phyloP scores from a whole-genome alignment of 108 stramenopile genomes.

The Fistulifera solaris region DNA sequence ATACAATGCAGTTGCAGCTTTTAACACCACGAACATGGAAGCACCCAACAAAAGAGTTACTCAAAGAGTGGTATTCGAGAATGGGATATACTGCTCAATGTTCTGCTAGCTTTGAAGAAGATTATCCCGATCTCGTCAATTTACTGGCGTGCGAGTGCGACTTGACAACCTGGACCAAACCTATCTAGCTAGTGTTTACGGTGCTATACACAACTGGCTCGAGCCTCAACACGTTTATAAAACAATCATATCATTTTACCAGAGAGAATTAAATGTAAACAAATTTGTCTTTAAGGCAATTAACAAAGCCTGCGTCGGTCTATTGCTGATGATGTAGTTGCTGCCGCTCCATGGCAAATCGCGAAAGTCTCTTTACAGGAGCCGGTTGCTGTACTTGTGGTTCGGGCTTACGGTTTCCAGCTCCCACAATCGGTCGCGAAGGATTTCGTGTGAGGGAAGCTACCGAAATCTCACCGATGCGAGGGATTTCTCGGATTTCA shows the following conservation, averaged over 20 bases:
- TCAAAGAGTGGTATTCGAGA: conserved; percentile 8
- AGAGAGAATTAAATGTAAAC: no score
- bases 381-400: neutral
- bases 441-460: neutral
- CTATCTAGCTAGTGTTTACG: no score
- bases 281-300: no score
- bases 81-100: conserved; percentile 5
- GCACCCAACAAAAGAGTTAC: conserved; percentile 10
- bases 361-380: neutral
- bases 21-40: conserved; percentile 7
- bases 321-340: neutral
- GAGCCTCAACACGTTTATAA: no score
- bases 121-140: conserved; percentile 3
- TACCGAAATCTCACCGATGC: neutral
- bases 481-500: neutral
- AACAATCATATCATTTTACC: no score
- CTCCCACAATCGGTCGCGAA: neutral
- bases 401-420: neutral
- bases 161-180: conserved; percentile 6
- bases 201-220: no score
- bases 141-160: conserved; percentile 5
- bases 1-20: conserved; percentile 4
- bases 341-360: conserved; percentile 4
- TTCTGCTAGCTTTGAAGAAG: conserved; percentile 2
- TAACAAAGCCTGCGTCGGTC: no score